A percentile compares a stretch with the other conserved stretches of the same genome.
Evolutionary conservation across 208 protist species (phyloP).

Genomic region (Acanthamoeba healyi): DNA sequence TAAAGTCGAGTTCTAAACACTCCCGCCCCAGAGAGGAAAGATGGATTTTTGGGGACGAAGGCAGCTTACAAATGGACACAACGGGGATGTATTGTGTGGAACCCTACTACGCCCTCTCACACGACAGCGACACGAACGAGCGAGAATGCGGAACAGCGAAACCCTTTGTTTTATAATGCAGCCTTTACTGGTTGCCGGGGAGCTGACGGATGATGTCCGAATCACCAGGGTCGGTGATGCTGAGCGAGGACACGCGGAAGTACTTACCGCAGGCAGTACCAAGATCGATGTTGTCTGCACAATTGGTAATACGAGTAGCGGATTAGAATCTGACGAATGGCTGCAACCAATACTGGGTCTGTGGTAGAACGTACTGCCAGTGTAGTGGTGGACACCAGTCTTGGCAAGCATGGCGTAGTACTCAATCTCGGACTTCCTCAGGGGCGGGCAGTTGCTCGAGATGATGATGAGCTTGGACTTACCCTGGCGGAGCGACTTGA

Average conservation of each 20-base stretch:
- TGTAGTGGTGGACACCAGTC: constrained; percentile 99
- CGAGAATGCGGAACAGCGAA: not conserved
- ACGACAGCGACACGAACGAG: too few relatives aligned
- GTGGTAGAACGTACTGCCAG: constrained; percentile 87
- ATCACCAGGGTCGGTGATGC: constrained; percentile 98
- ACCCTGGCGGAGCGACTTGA: constrained; percentile 97
- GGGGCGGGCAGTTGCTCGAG: constrained; percentile 98
- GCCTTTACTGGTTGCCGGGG: constrained; percentile 44
- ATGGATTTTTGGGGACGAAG: too few relatives aligned
- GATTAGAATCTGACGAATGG: not conserved
- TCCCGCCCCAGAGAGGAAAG: too few relatives aligned
- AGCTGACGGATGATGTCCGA: constrained; percentile 74
- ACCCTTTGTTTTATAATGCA: not conserved
- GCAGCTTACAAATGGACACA: too few relatives aligned
- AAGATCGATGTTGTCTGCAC: constrained; percentile 96
- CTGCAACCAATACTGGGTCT: not conserved
- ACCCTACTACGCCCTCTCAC: too few relatives aligned
- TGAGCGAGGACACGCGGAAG: constrained; percentile 97
- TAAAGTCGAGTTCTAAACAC: too few relatives aligned
- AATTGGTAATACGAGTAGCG: constrained; percentile 5
- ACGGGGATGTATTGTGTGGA: too few relatives aligned
- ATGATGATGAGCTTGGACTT: constrained; percentile 99
- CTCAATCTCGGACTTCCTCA: constrained; percentile 99
- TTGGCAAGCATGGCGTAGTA: constrained; percentile 99
- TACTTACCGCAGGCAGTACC: constrained; percentile 99